Base-by-base conservation (phyloP, 108 stramenopile genomes). In the Nannochloropsis salina region DNA sequence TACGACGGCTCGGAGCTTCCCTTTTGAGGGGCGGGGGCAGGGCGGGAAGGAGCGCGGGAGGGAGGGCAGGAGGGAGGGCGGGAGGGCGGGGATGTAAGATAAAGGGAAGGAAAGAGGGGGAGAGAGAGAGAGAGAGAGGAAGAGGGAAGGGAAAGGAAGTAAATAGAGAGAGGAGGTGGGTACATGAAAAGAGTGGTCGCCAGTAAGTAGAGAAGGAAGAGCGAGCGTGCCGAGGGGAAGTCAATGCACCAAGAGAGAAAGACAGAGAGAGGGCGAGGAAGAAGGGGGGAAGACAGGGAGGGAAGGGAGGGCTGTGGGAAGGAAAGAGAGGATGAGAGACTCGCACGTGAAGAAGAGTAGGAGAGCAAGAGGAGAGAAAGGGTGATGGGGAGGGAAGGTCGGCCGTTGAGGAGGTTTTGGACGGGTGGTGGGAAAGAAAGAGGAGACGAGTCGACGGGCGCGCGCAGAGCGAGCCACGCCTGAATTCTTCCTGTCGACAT, bases 151-250 rank as follows among this genome's bases (percentile, higher is more conserved):
- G 61, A 4, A 12, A 51, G 9, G 47, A 4, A n/a, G 61, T 2
- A n/a, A n/a, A 2, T 15, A 4, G 61, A 74, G 61, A 74, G 61
- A 74, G 61, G n/a, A 74, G 61, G n/a, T n/a, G 61, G n/a, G 61
- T n/a, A 74, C 61, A n/a, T 20, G 20, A 74, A 74, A 74, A 15
- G n/a, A 74, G n/a, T 94, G 15, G 85, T 91, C 42, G 93, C 94
- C 86, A 94, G 94, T 84, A 94, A 94, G 86, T 85, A 74, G 94
- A 95, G 83, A 96, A 96, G 84, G 80, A 95, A 42, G 92, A 95
- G 11, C 92, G 95, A 44, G 97, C 97, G 86, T 93, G 92, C 79
- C 90, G 90, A 31, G 96, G 95, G 21, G 92, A 94, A 21, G 86
- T 98, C 44, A 97, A 97, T 20, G 81, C 40, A 11, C 10, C 22